Evolutionary conservation across 306 rosid genomes (phyloP), one percentile per base, ranked within the genome.

Genomic region (Sechiopsis laciniata): DNA sequence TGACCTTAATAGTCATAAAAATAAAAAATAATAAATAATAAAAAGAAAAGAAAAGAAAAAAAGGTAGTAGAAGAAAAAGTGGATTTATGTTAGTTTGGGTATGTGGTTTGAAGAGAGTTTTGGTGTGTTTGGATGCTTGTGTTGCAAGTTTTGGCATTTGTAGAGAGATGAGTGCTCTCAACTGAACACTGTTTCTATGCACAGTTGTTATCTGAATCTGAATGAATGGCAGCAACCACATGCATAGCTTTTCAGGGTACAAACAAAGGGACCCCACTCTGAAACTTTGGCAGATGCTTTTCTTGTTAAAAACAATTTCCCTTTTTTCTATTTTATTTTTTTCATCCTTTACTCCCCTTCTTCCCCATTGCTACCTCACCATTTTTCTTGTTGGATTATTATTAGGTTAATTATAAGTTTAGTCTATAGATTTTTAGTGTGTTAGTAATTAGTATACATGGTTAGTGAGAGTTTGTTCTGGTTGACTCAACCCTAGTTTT

Each of bases 161-260:
- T 67, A 46, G 55, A 46, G 55, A 6, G 62, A 57, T 21, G 62
- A 40, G 15, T 21, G 35, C 32, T 57, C 32, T 55, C 35, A n/a
- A 15, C 35, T 57, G 16, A 26, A 15, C 8, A 35, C 8, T 35
- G 51, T 63, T 14, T 29, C 1, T 14, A 7, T 61, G 67, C 46
- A 29, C 13, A 64, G 71, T 65, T 40, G 53, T 5, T 65, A 19
- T 65, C 32, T 65, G 54, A 65, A 26, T 26, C 29, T 26, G 29
- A 26, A 26, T 26, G 29, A 26, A 48, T 68, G 73, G 42, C 73
- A 46, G 73, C 40, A 68, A 46, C 69, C 70, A 68, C 57, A 68
- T 68, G 73, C 73, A 68, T 21, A 19, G 54, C 71, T 42, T 65
- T 65, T 65, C 32, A 42, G 32, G 71, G 71, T 42, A 65, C 71